These are phyloP conservation scores for Aureobasidium vineae DNA, from an alignment of 2,329 filamentous ascomycete species.

Conservation along the genomic window DNA sequence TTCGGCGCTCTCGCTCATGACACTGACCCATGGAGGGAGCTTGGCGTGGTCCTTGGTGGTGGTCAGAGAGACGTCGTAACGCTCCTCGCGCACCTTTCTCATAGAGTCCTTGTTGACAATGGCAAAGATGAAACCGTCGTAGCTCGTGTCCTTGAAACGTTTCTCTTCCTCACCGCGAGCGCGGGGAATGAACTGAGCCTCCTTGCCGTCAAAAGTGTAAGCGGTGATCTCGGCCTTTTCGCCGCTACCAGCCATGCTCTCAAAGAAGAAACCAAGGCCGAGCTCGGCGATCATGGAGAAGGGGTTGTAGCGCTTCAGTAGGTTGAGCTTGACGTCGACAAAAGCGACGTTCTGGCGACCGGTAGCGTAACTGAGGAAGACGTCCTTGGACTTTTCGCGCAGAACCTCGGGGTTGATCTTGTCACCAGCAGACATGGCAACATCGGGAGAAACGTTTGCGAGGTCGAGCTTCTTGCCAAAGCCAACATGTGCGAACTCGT, in stretches of 20 bases:
- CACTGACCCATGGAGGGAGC: constrained; percentile 82
- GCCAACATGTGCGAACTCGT: constrained; percentile 85
- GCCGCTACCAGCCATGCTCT: constrained; percentile 65
- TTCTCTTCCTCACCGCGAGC: constrained; percentile 63
- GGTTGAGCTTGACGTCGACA: constrained; percentile 75
- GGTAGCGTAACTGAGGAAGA: constrained; percentile 84
- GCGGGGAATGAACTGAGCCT: constrained; percentile 69
- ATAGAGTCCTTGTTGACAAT: constrained; percentile 94
- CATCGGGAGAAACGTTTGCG: constrained; percentile 41
- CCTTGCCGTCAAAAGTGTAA: constrained; percentile 91
- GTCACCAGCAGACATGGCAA: constrained; percentile 38
- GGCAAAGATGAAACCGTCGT: constrained; percentile 91
- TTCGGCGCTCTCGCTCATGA: constrained; percentile 97
- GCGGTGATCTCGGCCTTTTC: constrained; percentile 75
- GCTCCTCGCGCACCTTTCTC: constrained; percentile 83
- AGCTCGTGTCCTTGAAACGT: constrained; percentile 58
- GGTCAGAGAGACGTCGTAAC: constrained; percentile 92
- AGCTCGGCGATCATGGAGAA: constrained; percentile 64
- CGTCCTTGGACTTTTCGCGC: constrained; percentile 83
- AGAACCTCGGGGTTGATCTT: constrained; percentile 59
- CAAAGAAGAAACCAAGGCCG: constrained; percentile 72
- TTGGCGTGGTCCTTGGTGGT: constrained; percentile 90
- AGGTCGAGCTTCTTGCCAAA: constrained; percentile 59
- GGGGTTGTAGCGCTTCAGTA: constrained; percentile 88
- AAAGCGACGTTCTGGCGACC: constrained; percentile 93